These are phyloP conservation scores for Gracilariopsis chorda DNA, from an alignment of 23 red algal species.

Conservation along the genomic window DNA sequence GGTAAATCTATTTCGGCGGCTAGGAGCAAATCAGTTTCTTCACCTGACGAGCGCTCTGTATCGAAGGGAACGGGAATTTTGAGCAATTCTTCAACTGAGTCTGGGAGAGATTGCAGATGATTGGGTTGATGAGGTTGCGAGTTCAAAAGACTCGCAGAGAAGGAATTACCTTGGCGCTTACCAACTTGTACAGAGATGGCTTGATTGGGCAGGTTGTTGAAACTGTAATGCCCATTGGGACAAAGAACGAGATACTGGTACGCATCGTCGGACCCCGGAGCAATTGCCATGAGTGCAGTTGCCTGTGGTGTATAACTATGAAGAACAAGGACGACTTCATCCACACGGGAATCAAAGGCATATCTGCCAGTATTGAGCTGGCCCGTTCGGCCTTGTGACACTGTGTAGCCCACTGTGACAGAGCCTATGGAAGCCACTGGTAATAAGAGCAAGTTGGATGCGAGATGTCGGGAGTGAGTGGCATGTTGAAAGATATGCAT, in stretches of 20 bases:
- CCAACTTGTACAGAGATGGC: background rate
- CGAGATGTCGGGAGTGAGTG: background rate
- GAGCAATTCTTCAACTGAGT: background rate
- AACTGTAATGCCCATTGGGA: background rate
- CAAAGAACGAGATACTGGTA: background rate
- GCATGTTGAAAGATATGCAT: background rate
- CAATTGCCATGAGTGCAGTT: background rate
- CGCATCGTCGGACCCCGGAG: background rate
- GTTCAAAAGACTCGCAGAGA: background rate
- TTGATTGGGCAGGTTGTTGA: background rate
- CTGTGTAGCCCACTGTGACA: conserved; percentile 43
- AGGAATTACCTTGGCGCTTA: background rate
- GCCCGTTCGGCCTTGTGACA: background rate
- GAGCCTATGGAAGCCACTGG: conserved; percentile 1
- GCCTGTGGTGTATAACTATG: background rate
- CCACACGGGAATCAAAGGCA: background rate
- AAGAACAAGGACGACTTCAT: background rate
- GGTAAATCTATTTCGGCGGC: background rate
- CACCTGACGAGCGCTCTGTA: background rate
- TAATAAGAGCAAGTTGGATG: conserved; percentile 22
- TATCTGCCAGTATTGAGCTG: background rate
- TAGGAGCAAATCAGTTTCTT: background rate
- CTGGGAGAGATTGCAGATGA: background rate
- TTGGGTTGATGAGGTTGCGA: background rate
- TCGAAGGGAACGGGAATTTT: background rate